Evolutionary conservation across 2,329 filamentous ascomycete genomes (phyloP).

Genomic region (Endoconidiophora polonica): DNA sequence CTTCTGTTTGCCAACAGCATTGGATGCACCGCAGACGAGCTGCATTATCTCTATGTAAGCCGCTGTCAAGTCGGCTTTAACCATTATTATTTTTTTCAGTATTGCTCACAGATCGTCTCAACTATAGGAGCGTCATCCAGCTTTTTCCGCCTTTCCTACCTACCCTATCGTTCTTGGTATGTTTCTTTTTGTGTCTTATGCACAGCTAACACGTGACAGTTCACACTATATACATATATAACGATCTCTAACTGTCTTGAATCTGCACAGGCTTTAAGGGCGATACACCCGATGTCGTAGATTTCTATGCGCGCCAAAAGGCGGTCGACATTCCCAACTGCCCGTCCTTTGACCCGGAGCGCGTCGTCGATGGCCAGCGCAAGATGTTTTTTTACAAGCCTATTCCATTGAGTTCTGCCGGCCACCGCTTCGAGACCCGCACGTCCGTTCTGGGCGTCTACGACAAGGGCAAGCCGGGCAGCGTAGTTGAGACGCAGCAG

Average conservation of each 20-base stretch:
- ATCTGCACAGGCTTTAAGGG: slow-evolving; percentile 51
- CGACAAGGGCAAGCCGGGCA: slow-evolving; percentile 74
- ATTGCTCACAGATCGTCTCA: neutral
- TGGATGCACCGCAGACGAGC: slow-evolving; percentile 67
- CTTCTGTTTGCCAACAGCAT: slow-evolving; percentile 85
- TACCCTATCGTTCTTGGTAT: slow-evolving; percentile 66
- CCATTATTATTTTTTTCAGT: neutral
- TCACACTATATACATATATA: neutral
- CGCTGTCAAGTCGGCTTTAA: neutral
- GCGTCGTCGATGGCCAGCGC: slow-evolving; percentile 72
- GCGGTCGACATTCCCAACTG: slow-evolving; percentile 54
- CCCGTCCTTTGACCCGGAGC: slow-evolving; percentile 56
- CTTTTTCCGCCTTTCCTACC: slow-evolving; percentile 77
- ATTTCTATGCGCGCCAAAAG: slow-evolving; percentile 63
- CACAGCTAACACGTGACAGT: neutral
- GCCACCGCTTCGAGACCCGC: slow-evolving; percentile 57
- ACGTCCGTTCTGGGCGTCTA: slow-evolving; percentile 71
- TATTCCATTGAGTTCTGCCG: slow-evolving; percentile 54
- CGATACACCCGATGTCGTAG: slow-evolving; percentile 56
- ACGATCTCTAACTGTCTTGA: slow-evolving; percentile 6
- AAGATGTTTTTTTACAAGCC: slow-evolving; percentile 61
- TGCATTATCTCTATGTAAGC: slow-evolving; percentile 79
- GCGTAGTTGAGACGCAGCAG: slow-evolving; percentile 65
- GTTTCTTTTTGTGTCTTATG: slow-evolving; percentile 16
- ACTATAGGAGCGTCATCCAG: slow-evolving; percentile 63